Evolutionary conservation across 306 rosid genomes (phyloP).

Genomic region (Acmispon strigosus): DNA sequence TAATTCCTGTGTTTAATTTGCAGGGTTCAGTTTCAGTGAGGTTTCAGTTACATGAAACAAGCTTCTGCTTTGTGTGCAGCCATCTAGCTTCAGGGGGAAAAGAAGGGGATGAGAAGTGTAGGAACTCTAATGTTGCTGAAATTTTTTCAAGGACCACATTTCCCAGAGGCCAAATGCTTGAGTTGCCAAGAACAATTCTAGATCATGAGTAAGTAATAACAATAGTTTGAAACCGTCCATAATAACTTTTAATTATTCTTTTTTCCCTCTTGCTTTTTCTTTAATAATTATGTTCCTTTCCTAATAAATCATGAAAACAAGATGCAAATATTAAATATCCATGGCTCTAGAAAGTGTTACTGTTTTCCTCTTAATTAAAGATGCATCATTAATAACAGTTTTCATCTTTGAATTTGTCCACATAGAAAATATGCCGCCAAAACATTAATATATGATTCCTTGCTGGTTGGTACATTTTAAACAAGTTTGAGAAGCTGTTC

Average conservation of each 20-base stretch:
- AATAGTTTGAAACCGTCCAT: slow-evolving; percentile 26
- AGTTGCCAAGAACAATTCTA: slow-evolving; percentile 66
- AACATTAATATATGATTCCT: slow-evolving; percentile 2
- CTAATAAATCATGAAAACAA: slow-evolving; percentile 23
- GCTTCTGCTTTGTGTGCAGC: slow-evolving; percentile 83
- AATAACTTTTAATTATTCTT: background rate
- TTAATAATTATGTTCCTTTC: slow-evolving; percentile 22
- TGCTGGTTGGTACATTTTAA: slow-evolving; percentile 1
- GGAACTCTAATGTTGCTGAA: slow-evolving; percentile 71
- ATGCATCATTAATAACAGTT: slow-evolving; percentile 20
- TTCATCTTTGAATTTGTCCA: slow-evolving; percentile 43
- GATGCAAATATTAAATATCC: slow-evolving; percentile 20
- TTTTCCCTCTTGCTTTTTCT: background rate
- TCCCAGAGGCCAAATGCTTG: slow-evolving; percentile 55
- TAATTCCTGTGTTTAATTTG: background rate
- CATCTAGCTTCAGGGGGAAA: slow-evolving; percentile 87
- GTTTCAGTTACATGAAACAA: slow-evolving; percentile 62
- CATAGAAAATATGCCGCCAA: slow-evolving; percentile 30
- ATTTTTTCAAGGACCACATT: slow-evolving; percentile 64
- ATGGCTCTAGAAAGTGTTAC: background rate
- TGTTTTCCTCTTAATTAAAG: background rate
- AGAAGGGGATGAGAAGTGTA: slow-evolving; percentile 61
- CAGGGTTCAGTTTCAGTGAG: slow-evolving; percentile 93
- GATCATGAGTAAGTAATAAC: slow-evolving; percentile 62
- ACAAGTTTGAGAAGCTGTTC: slow-evolving; percentile 6